A percentile compares a stretch with the other conserved stretches of the same genome.
phyloP scores from a whole-genome alignment of 768 basidiomycete genomes.

The Ephemerocybe angulata region DNA sequence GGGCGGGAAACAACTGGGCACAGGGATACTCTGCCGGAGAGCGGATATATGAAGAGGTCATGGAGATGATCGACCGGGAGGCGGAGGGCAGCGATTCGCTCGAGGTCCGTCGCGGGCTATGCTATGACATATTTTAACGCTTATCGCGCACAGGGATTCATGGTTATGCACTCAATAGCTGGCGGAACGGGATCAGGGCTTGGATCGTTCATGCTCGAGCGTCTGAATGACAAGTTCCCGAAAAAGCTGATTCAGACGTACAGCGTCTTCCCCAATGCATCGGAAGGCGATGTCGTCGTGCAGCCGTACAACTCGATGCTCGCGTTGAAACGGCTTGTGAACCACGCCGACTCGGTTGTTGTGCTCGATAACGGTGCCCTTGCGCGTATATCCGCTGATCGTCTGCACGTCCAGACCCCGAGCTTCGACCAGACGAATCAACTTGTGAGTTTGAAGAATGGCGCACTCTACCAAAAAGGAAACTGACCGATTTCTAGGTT shows the following conservation, averaged over 20 bases:
- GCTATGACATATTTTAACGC: neutral
- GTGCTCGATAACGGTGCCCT: slow-evolving; percentile 96
- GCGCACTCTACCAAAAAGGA: neutral
- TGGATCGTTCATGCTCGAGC: slow-evolving; percentile 95
- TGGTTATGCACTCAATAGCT: slow-evolving; percentile 98
- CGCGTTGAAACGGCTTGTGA: slow-evolving; percentile 88
- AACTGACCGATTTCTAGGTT: slow-evolving; percentile 47
- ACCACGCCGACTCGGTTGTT: slow-evolving; percentile 96
- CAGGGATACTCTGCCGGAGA: slow-evolving; percentile 92
- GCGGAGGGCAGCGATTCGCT: slow-evolving; percentile 96
- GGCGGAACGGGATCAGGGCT: slow-evolving; percentile 98
- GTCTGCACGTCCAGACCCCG: slow-evolving; percentile 82
- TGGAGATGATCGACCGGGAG: slow-evolving; percentile 99
- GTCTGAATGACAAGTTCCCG: slow-evolving; percentile 95
- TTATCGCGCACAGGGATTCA: slow-evolving; percentile 74
- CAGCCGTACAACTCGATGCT: slow-evolving; percentile 97
- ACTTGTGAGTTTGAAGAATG: slow-evolving; percentile 46
- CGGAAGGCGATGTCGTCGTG: slow-evolving; percentile 95
- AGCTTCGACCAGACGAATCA: slow-evolving; percentile 93
- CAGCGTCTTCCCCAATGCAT: slow-evolving; percentile 93
- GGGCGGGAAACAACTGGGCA: slow-evolving; percentile 99
- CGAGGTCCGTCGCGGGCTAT: slow-evolving; percentile 55
- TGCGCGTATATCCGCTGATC: slow-evolving; percentile 87
- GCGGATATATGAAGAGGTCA: slow-evolving; percentile 88
- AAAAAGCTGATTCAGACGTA: slow-evolving; percentile 99